Evolutionary conservation across 768 basidiomycete species (phyloP).

Genomic region (Amylocystis lapponica): DNA sequence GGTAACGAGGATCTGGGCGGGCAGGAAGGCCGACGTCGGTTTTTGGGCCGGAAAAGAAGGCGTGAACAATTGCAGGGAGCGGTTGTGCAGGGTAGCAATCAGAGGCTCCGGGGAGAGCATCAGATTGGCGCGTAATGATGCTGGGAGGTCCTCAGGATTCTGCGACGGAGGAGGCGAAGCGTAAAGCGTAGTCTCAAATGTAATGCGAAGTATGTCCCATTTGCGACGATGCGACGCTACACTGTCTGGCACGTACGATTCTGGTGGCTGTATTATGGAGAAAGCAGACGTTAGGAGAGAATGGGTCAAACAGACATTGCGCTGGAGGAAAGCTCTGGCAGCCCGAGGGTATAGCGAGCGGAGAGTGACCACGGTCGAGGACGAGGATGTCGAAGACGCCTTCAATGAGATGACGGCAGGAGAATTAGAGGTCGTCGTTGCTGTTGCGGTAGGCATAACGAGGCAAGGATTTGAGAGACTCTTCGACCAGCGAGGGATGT

Average conservation of each 20-base stretch:
- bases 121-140: conserved; percentile 45
- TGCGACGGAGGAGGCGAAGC: conserved; percentile 43
- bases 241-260: conserved; percentile 37
- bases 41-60: conserved; percentile 35
- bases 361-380: conserved; percentile 43
- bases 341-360: conserved; percentile 74
- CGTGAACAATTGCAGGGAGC: conserved; percentile 65
- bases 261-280: conserved; percentile 39
- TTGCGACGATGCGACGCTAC: conserved; percentile 52
- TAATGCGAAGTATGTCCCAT: conserved; percentile 86
- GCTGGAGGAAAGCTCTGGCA: conserved; percentile 71
- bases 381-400: conserved; percentile 2
- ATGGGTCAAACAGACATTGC: conserved; percentile 61
- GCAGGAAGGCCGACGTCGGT: conserved; percentile 51
- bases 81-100: conserved; percentile 48
- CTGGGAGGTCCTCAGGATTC: conserved; percentile 40
- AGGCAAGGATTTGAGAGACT: no score
- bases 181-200: conserved; percentile 72
- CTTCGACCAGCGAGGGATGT: no score
- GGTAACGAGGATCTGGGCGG: conserved; percentile 63
- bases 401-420: conserved; percentile 10
- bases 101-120: conserved; percentile 55
- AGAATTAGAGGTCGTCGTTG: conserved; percentile 4
- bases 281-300: conserved; percentile 67
- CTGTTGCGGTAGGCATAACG: conserved; percentile 15